Conservation (phyloP, 2,329 filamentous ascomycete species). For the Podosphaera fusca region DNA sequence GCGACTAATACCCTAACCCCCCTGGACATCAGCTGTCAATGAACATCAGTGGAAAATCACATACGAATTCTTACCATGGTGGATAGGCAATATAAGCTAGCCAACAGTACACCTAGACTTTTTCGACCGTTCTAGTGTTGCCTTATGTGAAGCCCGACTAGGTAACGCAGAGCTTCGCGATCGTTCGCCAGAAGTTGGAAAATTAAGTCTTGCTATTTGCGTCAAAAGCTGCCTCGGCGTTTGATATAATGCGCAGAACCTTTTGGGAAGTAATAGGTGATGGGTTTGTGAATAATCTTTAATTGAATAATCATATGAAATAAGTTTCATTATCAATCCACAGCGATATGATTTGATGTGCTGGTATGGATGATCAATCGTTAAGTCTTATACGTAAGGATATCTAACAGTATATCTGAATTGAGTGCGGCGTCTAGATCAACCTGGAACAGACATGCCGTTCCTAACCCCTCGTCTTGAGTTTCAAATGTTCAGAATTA, state of each 20-base stretch:
- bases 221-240: background rate
- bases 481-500: background rate
- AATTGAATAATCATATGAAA: background rate
- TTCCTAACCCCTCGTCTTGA: background rate
- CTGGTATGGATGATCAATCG: background rate
- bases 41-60: background rate
- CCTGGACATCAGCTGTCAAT: background rate
- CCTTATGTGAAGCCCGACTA: background rate
- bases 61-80: background rate
- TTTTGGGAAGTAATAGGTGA: background rate
- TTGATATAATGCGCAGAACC: background rate
- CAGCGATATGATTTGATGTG: background rate
- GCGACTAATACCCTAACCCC: constrained; percentile 15
- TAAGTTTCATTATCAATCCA: background rate
- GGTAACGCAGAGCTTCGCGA: background rate
- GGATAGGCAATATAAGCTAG: background rate
- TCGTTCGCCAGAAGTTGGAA: background rate
- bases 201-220: background rate
- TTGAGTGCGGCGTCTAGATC: background rate
- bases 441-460: background rate
- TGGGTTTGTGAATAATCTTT: background rate
- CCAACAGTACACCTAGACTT: background rate
- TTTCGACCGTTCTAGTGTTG: background rate
- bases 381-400: background rate
- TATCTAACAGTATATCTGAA: background rate